Evolutionary conservation across 306 rosid genomes (phyloP).

Genomic region (Dalbergia cultrata): DNA sequence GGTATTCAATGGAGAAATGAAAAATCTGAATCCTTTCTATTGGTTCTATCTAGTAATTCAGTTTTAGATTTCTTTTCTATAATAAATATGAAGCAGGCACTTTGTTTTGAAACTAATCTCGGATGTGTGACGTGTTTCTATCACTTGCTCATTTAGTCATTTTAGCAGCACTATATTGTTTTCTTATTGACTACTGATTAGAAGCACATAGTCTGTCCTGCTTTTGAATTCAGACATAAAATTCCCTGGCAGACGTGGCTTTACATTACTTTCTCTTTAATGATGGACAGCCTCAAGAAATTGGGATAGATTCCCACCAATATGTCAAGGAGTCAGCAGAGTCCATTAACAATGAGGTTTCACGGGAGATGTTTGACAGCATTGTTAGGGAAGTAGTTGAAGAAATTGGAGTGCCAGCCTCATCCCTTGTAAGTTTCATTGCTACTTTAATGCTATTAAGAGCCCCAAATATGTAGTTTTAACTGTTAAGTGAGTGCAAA

Average conservation of each 20-base stretch:
- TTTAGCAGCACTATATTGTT: not conserved
- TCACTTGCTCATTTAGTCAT: constrained; percentile 6
- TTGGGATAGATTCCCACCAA: constrained; percentile 68
- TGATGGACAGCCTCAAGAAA: constrained; percentile 84
- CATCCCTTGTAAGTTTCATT: constrained; percentile 77
- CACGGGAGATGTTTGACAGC: constrained; percentile 90
- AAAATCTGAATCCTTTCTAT: constrained; percentile 15
- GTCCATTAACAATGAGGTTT: constrained; percentile 59
- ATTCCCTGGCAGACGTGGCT: constrained; percentile 27
- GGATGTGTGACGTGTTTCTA: constrained; percentile 22
- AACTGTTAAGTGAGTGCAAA: constrained; percentile 2
- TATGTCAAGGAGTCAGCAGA: constrained; percentile 56
- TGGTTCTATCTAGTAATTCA: constrained; percentile 21
- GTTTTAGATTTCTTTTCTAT: constrained; percentile 21
- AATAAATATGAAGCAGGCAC: not conserved
- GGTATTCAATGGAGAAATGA: constrained; percentile 58
- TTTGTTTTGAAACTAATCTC: constrained; percentile 31
- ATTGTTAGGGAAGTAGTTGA: constrained; percentile 92
- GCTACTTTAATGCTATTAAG: constrained; percentile 20
- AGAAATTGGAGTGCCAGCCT: constrained; percentile 91
- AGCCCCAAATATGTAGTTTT: constrained; percentile 8
- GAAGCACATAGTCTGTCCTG: constrained; percentile 10
- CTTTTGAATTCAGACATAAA: constrained; percentile 30
- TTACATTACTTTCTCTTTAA: constrained; percentile 32
- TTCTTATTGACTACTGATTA: constrained; percentile 19